Conservation (phyloP, 2,329 filamentous ascomycete species). For the Talaromyces sp. region DNA sequence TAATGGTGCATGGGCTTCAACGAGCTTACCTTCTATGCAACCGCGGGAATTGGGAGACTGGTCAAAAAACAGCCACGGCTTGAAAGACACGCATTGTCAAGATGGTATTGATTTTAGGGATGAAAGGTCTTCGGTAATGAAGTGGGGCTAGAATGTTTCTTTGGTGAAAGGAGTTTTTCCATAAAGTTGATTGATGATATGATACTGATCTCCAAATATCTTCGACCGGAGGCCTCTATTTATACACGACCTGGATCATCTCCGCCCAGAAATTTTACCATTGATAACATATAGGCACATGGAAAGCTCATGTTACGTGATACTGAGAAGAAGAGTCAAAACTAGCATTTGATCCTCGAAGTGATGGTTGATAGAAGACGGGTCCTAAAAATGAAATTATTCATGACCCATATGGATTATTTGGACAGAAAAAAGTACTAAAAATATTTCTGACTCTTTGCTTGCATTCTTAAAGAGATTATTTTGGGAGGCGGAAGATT, state of each 20-base stretch:
- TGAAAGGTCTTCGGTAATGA: background rate
- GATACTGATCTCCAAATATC: background rate
- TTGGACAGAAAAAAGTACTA: background rate
- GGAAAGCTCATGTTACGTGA: background rate
- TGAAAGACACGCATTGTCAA: background rate
- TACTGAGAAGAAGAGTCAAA: background rate
- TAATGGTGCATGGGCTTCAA: background rate
- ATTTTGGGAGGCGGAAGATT: background rate
- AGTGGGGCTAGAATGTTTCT: background rate
- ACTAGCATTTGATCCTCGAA: background rate
- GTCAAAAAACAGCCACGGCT: background rate
- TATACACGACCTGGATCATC: background rate
- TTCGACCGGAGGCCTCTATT: background rate
- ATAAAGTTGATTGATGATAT: background rate
- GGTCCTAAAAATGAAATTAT: background rate
- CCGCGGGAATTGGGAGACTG: background rate
- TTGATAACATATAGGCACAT: background rate
- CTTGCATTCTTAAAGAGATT: background rate
- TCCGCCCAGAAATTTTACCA: background rate
- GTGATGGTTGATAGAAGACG: background rate
- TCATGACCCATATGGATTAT: background rate
- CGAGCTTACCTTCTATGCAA: background rate
- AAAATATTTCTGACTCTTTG: background rate
- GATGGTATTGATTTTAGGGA: background rate
- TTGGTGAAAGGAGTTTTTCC: background rate